A percentile compares a stretch with the other conserved stretches of the same genome.
phyloP scores from a whole-genome alignment of 768 basidiomycete genomes.

The Serendipita sp. region DNA sequence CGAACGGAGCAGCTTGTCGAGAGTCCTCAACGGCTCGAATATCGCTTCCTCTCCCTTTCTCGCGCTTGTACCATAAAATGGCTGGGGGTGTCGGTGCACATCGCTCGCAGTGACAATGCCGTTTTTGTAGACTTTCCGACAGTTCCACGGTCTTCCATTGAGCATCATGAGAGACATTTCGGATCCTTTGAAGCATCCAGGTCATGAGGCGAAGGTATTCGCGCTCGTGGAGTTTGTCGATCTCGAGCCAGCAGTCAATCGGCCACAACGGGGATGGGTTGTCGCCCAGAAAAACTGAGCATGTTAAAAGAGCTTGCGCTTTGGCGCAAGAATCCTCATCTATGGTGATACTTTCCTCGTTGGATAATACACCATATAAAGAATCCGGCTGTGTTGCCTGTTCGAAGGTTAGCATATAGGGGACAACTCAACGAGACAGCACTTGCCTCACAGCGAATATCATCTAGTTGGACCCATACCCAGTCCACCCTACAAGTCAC shows the following conservation, averaged over 20 bases:
- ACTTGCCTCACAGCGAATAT: conserved; percentile 40
- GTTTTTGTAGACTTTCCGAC: conserved; percentile 23
- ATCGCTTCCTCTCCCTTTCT: conserved; percentile 27
- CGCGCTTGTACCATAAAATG: conserved; percentile 54
- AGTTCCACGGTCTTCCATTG: conserved; percentile 49
- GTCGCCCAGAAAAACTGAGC: conserved; percentile 51
- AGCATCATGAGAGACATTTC: conserved; percentile 47
- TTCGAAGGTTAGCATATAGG: background rate
- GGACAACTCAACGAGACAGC: background rate
- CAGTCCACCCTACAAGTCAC: conserved; percentile 46
- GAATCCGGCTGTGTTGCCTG: conserved; percentile 25
- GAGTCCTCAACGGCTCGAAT: conserved; percentile 66
- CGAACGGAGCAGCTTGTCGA: conserved; percentile 75
- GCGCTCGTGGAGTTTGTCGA: conserved; percentile 78
- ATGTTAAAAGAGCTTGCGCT: conserved; percentile 66
- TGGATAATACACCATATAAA: conserved; percentile 46
- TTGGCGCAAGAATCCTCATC: conserved; percentile 49
- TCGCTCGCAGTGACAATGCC: conserved; percentile 41
- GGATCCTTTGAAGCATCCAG: conserved; percentile 76
- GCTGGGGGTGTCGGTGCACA: conserved; percentile 69
- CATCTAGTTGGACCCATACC: conserved; percentile 41
- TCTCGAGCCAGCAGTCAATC: conserved; percentile 50
- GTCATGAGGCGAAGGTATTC: conserved; percentile 63
- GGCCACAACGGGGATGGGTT: conserved; percentile 73
- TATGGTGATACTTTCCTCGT: conserved; percentile 33